A percentile compares a stretch with the other conserved stretches of the same genome.
Evolutionary conservation across 75 land plant species (phyloP).

Genomic region (Picea glauca): DNA sequence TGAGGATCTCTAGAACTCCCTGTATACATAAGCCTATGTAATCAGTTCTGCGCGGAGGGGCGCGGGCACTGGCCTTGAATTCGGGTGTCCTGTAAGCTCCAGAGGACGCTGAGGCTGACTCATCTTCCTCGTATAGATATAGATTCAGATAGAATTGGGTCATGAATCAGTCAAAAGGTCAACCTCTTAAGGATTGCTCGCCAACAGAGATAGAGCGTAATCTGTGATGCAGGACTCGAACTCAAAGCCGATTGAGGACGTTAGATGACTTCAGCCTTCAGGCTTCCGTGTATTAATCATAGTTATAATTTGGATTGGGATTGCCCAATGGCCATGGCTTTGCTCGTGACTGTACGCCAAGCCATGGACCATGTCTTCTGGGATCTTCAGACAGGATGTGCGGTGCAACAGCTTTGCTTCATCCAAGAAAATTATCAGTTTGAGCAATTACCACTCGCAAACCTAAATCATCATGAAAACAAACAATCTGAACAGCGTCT

Average conservation of each 20-base stretch:
- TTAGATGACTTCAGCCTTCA: slow-evolving; percentile 53
- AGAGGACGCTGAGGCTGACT: slow-evolving; percentile 18
- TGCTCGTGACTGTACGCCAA: slow-evolving; percentile 67
- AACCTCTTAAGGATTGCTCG: not conserved
- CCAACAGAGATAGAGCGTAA: slow-evolving; percentile 46
- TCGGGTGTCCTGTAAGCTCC: slow-evolving; percentile 64
- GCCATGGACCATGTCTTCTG: slow-evolving; percentile 79
- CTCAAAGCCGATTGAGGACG: slow-evolving; percentile 52
- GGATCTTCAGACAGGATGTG: slow-evolving; percentile 73
- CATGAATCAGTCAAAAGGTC: no score
- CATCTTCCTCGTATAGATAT: slow-evolving; percentile 4
- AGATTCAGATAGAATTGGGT: no score
- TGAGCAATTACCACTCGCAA: not conserved
- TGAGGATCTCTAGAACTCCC: slow-evolving; percentile 68
- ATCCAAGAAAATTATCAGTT: not conserved
- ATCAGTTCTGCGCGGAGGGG: not conserved
- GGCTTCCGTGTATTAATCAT: slow-evolving; percentile 48
- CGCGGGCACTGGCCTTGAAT: slow-evolving; percentile 7
- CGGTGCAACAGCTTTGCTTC: slow-evolving; percentile 54
- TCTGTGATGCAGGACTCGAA: slow-evolving; percentile 71
- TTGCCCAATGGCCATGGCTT: slow-evolving; percentile 34
- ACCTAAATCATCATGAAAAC: no score
- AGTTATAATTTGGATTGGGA: slow-evolving; percentile 61
- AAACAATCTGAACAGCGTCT: no score
- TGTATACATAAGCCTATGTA: slow-evolving; percentile 42